Conservation (phyloP, 345 rosid species). For the Durio zibethinus region DNA sequence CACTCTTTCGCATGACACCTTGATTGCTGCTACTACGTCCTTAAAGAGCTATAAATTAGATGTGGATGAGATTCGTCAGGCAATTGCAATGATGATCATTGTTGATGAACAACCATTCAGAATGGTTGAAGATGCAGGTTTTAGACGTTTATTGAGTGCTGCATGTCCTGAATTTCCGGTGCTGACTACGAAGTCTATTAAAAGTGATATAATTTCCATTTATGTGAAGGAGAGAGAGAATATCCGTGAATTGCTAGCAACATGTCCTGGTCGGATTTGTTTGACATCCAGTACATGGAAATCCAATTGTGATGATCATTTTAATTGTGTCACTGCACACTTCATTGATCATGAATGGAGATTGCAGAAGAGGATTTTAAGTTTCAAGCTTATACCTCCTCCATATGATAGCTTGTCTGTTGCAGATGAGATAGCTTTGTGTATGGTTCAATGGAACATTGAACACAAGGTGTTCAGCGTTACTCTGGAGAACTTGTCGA, state of each 20-base stretch:
- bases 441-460: constrained; percentile 28
- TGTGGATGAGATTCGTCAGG: constrained; percentile 19
- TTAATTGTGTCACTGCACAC: constrained; percentile 24
- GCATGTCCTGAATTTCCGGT: constrained; percentile 26
- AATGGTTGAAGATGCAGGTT: constrained; percentile 25
- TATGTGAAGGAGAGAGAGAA: constrained; percentile 21
- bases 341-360: constrained; percentile 33
- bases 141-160: constrained; percentile 24
- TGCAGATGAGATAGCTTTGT: constrained; percentile 26
- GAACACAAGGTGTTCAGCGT: constrained; percentile 30
- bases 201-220: constrained; percentile 24
- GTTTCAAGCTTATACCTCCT: constrained; percentile 28
- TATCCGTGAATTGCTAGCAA: constrained; percentile 24
- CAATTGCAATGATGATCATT: constrained; percentile 25
- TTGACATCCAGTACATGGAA: constrained; percentile 29
- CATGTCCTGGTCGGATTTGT: constrained; percentile 33
- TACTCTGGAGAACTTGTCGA: constrained; percentile 15
- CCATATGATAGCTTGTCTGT: constrained; percentile 22
- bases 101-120: constrained; percentile 21
- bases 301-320: constrained; percentile 17
- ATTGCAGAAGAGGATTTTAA: constrained; percentile 27
- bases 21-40: constrained; percentile 18
- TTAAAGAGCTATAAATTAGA: constrained; percentile 17
- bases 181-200: constrained; percentile 13
- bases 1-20: constrained; percentile 15